Conservation (phyloP, 192 early-diverging fungal species). For the Jimgerdemannia lactiflua region DNA sequence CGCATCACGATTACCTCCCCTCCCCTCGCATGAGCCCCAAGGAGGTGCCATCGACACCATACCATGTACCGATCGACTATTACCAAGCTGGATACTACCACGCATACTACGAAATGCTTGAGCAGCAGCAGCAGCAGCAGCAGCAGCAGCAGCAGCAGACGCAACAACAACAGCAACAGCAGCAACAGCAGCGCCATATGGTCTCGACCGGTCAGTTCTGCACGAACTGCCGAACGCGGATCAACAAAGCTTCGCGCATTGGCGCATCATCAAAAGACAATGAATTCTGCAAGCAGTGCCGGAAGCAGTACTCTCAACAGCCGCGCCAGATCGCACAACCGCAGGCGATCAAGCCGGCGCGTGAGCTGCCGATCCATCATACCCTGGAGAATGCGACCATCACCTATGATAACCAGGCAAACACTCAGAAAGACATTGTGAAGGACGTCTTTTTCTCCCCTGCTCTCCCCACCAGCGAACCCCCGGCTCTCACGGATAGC, state of each 20-base stretch:
- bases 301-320: constrained; percentile 1
- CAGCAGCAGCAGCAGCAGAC: neutral
- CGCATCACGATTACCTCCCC: neutral
- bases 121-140: neutral
- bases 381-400: constrained; percentile 36
- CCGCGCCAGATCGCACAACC: constrained; percentile 1
- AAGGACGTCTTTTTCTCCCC: constrained; percentile 42
- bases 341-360: neutral
- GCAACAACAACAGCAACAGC: neutral
- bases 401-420: constrained; percentile 20
- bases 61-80: neutral
- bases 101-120: neutral
- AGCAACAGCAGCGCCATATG: neutral
- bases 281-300: constrained; percentile 14
- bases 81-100: neutral
- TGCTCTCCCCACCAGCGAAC: constrained; percentile 6
- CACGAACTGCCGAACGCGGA: neutral
- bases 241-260: neutral
- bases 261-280: neutral
- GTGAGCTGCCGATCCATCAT: constrained; percentile 26
- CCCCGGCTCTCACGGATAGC: neutral
- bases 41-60: neutral
- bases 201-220: neutral
- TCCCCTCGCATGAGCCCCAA: neutral
- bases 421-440: constrained; percentile 21